phyloP scores from a whole-genome alignment of 139 green algal species.

The Chlamydomonas asymmetrica region DNA sequence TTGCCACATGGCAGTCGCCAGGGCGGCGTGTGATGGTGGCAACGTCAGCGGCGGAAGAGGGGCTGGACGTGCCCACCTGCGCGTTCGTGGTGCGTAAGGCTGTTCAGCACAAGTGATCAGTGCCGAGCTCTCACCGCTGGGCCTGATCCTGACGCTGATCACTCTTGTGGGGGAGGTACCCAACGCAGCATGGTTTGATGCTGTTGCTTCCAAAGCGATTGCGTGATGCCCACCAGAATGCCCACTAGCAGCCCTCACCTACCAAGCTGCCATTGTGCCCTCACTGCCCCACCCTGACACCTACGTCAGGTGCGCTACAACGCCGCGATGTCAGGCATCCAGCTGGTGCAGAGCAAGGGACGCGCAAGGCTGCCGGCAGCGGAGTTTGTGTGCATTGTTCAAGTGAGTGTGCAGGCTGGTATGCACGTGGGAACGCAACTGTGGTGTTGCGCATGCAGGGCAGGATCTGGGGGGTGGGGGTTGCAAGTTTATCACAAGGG shows the following conservation, averaged over 20 bases:
- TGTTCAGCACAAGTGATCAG: neutral
- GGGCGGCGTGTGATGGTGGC: slow-evolving; percentile 38
- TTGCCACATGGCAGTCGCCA: neutral
- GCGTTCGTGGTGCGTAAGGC: slow-evolving; percentile 12
- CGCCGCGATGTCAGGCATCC: slow-evolving; percentile 34
- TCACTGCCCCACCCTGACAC: too few relatives aligned
- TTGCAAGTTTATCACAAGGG: slow-evolving; percentile 1
- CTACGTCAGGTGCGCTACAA: too few relatives aligned
- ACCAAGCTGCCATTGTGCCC: too few relatives aligned
- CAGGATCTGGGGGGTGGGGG: neutral
- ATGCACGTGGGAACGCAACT: neutral
- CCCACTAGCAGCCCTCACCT: too few relatives aligned
- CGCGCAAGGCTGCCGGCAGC: slow-evolving; percentile 22
- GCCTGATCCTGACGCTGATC: neutral
- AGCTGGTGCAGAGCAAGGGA: slow-evolving; percentile 43
- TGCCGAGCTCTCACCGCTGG: neutral
- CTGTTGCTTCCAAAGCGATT: slow-evolving; percentile 24
- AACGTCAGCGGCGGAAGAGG: slow-evolving; percentile 47
- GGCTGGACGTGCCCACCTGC: slow-evolving; percentile 36
- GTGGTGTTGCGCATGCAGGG: neutral
- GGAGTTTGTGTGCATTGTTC: slow-evolving; percentile 27
- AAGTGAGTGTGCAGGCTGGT: slow-evolving; percentile 10
- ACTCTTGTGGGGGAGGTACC: neutral
- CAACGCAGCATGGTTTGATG: slow-evolving; percentile 21
- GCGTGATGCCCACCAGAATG: neutral